phyloP scores from a whole-genome alignment of 2,329 filamentous ascomycete species.

The Apiospora marii region DNA sequence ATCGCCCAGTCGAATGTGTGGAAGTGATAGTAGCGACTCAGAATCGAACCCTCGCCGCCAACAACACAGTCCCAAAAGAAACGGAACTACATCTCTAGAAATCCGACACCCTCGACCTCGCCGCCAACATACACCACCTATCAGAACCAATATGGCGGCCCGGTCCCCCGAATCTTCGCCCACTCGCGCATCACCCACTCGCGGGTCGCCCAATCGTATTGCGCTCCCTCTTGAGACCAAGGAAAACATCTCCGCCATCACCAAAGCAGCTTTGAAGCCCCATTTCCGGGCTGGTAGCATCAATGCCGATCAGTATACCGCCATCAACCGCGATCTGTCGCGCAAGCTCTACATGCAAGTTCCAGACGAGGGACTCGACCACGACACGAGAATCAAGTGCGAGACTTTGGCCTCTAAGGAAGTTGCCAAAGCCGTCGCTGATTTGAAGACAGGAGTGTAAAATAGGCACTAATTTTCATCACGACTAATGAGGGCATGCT shows the following conservation, averaged over 20 bases:
- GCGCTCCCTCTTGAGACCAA: slow-evolving; percentile 82
- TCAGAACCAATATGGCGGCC: slow-evolving; percentile 47
- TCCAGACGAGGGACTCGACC: slow-evolving; percentile 64
- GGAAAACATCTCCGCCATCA: slow-evolving; percentile 86
- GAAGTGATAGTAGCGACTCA: slow-evolving; percentile 54
- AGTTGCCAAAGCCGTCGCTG: slow-evolving; percentile 76
- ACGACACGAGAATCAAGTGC: slow-evolving; percentile 72
- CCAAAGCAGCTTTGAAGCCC: slow-evolving; percentile 82
- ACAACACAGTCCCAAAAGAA: slow-evolving; percentile 36
- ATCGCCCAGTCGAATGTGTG: slow-evolving; percentile 26
- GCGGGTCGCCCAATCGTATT: slow-evolving; percentile 65
- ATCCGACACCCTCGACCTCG: slow-evolving; percentile 61
- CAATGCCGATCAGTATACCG: slow-evolving; percentile 88
- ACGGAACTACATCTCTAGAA: slow-evolving; percentile 48
- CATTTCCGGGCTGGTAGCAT: slow-evolving; percentile 82
- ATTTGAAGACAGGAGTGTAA: slow-evolving; percentile 33
- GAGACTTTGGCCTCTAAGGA: slow-evolving; percentile 80
- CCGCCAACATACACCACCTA: slow-evolving; percentile 51
- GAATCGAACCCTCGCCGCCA: slow-evolving; percentile 49
- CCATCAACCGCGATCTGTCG: slow-evolving; percentile 90
- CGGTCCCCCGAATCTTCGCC: slow-evolving; percentile 72
- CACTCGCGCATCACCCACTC: slow-evolving; percentile 66
- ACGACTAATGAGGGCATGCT: slow-evolving; percentile 27
- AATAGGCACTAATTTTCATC: slow-evolving; percentile 26
- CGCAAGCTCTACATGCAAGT: slow-evolving; percentile 83